These are phyloP conservation scores for Cryptococcus sp. DNA, from an alignment of 1,284 basidiomycete genomes.

Conservation along the genomic window DNA sequence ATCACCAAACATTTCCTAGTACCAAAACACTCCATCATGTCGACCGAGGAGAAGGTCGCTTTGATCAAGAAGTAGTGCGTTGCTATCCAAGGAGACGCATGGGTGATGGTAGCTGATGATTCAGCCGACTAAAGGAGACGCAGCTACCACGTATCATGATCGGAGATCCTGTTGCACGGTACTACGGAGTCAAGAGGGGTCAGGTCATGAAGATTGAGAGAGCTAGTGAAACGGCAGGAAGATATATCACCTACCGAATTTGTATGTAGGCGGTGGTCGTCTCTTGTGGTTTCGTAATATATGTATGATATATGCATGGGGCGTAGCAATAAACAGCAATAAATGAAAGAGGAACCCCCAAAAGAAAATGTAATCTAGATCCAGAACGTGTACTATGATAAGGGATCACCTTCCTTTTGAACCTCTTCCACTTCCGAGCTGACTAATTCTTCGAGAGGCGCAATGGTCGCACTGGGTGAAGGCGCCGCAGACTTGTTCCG, in stretches of 20 bases:
- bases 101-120: neutral
- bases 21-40: constrained; percentile 86
- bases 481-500: neutral
- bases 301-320: too few species aligned
- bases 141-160: constrained; percentile 96
- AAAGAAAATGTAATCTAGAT: too few species aligned
- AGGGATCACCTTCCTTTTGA: neutral
- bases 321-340: too few species aligned
- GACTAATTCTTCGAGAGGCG: neutral
- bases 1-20: constrained; percentile 95
- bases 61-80: constrained; percentile 90
- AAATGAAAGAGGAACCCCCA: too few species aligned
- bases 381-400: too few species aligned
- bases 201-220: constrained; percentile 98
- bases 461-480: neutral
- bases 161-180: constrained; percentile 92
- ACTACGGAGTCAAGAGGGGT: constrained; percentile 91
- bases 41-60: constrained; percentile 77
- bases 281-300: too few species aligned
- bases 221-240: constrained; percentile 92
- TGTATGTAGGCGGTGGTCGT: constrained; percentile 39
- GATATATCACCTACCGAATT: constrained; percentile 52
- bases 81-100: neutral
- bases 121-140: constrained; percentile 92
- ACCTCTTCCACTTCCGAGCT: neutral